These are phyloP conservation scores for Echium plantagineum DNA, from an alignment of 257 asterid genomes.

Conservation along the genomic window DNA sequence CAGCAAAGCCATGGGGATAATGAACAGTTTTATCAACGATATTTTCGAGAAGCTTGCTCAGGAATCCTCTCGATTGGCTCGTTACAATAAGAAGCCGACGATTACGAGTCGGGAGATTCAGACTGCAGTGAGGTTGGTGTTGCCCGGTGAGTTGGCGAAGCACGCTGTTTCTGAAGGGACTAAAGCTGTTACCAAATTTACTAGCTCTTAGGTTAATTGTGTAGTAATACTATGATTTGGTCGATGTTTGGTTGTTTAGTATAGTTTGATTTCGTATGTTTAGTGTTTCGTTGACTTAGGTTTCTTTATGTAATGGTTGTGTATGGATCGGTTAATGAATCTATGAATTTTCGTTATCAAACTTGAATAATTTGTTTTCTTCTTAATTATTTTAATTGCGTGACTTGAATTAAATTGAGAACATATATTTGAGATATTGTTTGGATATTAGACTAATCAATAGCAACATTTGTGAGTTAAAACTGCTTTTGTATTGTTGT, in stretches of 20 bases:
- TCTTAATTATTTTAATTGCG: background rate
- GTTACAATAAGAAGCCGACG: conserved; percentile 71
- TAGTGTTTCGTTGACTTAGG: conserved; percentile 6
- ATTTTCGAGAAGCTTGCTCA: conserved; percentile 60
- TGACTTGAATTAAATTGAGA: too few species aligned
- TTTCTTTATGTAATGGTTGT: background rate
- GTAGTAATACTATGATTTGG: too few species aligned
- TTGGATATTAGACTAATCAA: too few species aligned
- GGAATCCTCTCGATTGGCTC: conserved; percentile 40
- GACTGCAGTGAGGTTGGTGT: conserved; percentile 56
- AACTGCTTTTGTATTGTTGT: too few species aligned
- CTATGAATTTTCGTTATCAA: too few species aligned
- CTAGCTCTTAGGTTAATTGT: conserved; percentile 28
- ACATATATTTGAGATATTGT: too few species aligned
- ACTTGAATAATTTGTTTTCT: background rate
- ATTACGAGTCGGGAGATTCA: conserved; percentile 65
- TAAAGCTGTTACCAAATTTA: conserved; percentile 69
- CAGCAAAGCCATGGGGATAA: conserved; percentile 72
- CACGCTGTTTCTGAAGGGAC: conserved; percentile 69
- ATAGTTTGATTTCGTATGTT: too few species aligned
- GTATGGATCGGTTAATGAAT: too few species aligned
- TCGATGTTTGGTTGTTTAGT: too few species aligned
- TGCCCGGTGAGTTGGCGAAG: conserved; percentile 65
- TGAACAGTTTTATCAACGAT: conserved; percentile 72
- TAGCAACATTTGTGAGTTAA: too few species aligned